Conservation (phyloP, 2,329 filamentous ascomycete species). For the Aspergillus versicolor region DNA sequence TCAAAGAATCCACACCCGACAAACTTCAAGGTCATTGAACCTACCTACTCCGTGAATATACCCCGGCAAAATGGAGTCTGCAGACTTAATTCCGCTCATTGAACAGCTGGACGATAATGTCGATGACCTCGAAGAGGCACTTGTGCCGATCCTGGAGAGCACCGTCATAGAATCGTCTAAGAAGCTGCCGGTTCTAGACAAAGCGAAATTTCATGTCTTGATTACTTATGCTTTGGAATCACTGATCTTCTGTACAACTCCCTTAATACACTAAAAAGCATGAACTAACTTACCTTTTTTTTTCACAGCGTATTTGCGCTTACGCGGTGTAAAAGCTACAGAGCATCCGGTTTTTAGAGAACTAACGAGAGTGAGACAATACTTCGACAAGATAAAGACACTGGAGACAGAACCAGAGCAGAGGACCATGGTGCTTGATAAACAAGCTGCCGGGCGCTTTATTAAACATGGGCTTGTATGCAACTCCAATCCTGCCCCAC, state of each 20-base stretch:
- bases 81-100: constrained; percentile 65
- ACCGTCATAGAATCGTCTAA: constrained; percentile 66
- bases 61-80: constrained; percentile 48
- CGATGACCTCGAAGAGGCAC: constrained; percentile 71
- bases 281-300: constrained; percentile 16
- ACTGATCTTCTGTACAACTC: constrained; percentile 70
- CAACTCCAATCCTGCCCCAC: background rate
- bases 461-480: constrained; percentile 76
- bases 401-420: constrained; percentile 64
- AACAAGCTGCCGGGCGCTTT: constrained; percentile 75
- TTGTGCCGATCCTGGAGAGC: constrained; percentile 70
- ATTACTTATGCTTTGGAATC: constrained; percentile 88
- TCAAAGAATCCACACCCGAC: background rate
- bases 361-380: constrained; percentile 81
- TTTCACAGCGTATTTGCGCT: constrained; percentile 66
- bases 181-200: constrained; percentile 87
- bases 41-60: background rate
- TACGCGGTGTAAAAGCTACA: constrained; percentile 78
- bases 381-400: constrained; percentile 86
- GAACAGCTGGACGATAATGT: constrained; percentile 75
- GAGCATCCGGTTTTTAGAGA: constrained; percentile 83
- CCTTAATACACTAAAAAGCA: background rate
- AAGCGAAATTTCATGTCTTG: constrained; percentile 89
- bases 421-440: constrained; percentile 64
- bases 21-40: background rate